Evolutionary conservation across 1,139 yeast species (phyloP).

Genomic region (Yamadazyma atmosphaerica): DNA sequence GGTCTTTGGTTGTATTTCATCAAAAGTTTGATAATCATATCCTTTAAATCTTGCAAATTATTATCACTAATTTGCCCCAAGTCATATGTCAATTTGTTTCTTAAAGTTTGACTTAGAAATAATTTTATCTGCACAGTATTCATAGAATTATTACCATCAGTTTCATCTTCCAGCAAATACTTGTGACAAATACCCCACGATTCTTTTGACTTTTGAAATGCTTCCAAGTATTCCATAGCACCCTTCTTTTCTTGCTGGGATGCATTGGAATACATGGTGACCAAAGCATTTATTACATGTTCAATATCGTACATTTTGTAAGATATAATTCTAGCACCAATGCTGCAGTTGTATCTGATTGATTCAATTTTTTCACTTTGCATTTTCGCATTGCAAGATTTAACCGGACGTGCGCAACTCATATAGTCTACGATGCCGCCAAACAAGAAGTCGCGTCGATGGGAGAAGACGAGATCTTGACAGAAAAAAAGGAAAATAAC

Average conservation of each 20-base stretch:
- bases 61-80: slow-evolving; percentile 65
- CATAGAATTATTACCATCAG: slow-evolving; percentile 12
- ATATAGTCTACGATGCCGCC: neutral
- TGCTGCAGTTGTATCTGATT: neutral
- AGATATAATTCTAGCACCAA: neutral
- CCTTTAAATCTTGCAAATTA: slow-evolving; percentile 55
- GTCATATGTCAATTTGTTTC: slow-evolving; percentile 84
- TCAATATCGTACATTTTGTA: slow-evolving; percentile 14
- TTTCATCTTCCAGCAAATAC: slow-evolving; percentile 22
- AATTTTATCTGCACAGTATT: slow-evolving; percentile 54
- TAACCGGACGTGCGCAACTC: neutral
- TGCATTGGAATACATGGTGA: slow-evolving; percentile 60
- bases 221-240: slow-evolving; percentile 70
- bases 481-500: neutral
- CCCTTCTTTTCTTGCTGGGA: slow-evolving; percentile 51
- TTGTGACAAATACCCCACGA: slow-evolving; percentile 62
- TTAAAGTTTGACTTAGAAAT: slow-evolving; percentile 88
- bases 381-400: too few species aligned
- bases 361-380: neutral
- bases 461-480: neutral
- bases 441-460: neutral
- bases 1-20: slow-evolving; percentile 43
- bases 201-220: slow-evolving; percentile 75
- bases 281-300: slow-evolving; percentile 51
- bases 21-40: slow-evolving; percentile 59